phyloP scores from a whole-genome alignment of 2,329 filamentous ascomycete genomes.

The Elsinoe batatas region DNA sequence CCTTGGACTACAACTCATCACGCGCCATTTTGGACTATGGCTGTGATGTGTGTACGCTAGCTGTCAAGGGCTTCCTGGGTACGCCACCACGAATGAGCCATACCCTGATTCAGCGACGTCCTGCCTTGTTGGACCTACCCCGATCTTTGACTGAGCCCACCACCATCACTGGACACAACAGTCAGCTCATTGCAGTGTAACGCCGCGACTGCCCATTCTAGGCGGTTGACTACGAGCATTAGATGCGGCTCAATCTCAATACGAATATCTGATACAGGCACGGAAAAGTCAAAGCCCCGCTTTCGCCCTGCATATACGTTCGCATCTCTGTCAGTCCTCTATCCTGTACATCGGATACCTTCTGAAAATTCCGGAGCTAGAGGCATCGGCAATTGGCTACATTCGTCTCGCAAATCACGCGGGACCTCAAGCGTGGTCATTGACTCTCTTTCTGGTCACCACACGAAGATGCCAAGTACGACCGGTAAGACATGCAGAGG shows the following conservation, averaged over 20 bases:
- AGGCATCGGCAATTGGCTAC: too few relatives aligned
- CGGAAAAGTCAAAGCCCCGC: background rate
- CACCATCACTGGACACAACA: too few relatives aligned
- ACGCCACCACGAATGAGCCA: background rate
- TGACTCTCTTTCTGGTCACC: background rate
- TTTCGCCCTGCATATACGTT: background rate
- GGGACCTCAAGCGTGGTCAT: too few relatives aligned
- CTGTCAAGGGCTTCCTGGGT: background rate
- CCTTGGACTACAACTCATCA: too few relatives aligned
- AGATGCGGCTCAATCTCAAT: background rate
- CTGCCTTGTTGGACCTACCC: too few relatives aligned
- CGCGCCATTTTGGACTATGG: too few relatives aligned
- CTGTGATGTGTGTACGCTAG: background rate
- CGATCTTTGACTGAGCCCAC: too few relatives aligned
- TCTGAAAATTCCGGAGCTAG: background rate
- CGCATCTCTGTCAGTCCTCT: background rate
- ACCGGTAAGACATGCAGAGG: background rate
- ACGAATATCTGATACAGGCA: background rate
- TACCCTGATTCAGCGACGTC: background rate
- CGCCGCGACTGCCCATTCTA: too few relatives aligned
- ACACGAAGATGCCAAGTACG: background rate
- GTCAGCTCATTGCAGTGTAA: too few relatives aligned
- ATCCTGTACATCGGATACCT: background rate
- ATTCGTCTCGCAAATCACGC: too few relatives aligned
- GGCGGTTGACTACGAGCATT: too few relatives aligned